A percentile compares a stretch with the other conserved stretches of the same genome.
phyloP scores from a whole-genome alignment of 441 rosid genomes.

The Mallotus repandus region DNA sequence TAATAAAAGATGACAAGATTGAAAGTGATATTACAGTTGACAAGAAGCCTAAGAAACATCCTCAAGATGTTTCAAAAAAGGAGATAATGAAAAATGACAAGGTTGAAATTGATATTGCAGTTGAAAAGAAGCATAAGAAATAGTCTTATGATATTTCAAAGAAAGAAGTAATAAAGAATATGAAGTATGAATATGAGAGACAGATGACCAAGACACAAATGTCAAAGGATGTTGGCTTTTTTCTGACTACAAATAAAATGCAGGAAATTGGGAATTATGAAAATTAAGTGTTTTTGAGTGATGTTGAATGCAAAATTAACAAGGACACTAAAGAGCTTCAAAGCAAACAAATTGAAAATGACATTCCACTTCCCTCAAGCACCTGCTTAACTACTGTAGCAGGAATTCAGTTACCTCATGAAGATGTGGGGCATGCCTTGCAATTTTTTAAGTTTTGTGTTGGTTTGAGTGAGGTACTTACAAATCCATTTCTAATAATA shows the following conservation, averaged over 20 bases:
- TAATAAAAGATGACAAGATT: background rate
- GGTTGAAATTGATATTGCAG: background rate
- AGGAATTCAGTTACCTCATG: slow-evolving; percentile 46
- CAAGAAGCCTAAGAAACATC: slow-evolving; percentile 10
- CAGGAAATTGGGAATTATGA: background rate
- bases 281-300: slow-evolving; percentile 15
- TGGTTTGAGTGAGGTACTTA: slow-evolving; percentile 62
- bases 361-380: slow-evolving; percentile 49
- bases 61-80: slow-evolving; percentile 1
- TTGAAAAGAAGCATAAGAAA: slow-evolving; percentile 24
- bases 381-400: slow-evolving; percentile 41
- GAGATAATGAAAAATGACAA: slow-evolving; percentile 20
- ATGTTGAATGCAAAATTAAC: slow-evolving; percentile 14
- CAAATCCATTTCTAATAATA: background rate
- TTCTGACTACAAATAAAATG: background rate
- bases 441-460: slow-evolving; percentile 72
- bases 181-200: slow-evolving; percentile 2
- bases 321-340: slow-evolving; percentile 10
- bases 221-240: background rate
- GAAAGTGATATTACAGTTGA: no score
- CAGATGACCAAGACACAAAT: background rate
- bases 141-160: slow-evolving; percentile 8
- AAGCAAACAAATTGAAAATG: slow-evolving; percentile 31
- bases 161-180: background rate
- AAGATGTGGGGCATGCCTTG: slow-evolving; percentile 55